Evolutionary conservation across 306 rosid genomes (phyloP), one percentile per base, ranked within the genome.

Genomic region (Quercus berberidifolia): DNA sequence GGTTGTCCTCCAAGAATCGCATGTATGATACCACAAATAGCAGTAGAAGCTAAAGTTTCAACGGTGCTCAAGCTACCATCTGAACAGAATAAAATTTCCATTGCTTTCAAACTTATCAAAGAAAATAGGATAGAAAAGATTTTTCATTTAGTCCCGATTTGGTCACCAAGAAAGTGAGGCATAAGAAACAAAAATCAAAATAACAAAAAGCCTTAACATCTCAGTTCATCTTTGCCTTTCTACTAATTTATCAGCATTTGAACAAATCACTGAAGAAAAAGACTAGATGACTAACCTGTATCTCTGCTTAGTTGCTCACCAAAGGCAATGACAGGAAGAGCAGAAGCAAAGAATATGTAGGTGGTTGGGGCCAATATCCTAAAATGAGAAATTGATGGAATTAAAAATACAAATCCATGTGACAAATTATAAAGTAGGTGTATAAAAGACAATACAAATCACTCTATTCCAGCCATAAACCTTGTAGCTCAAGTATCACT

Each of bases 1-100:
- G 99, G 99, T 20, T 94, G 99, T 1, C 99, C 97, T 28, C 97
- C 99, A 17, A 92, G 73, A 62, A 94, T 78, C 49, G 99, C 89
- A 78, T 94, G 99, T 71, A 94, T 92, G 71, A 92, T 82, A 80
- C 99, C 97, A 81, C 99, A 94, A 7, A 94, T 80, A 2, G 99
- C 97, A 20, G 99, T 94, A 43, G 99, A 92, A 63, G 92, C 89
- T 81, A 94, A 74, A 59, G 97, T 90, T 76, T 94, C 99, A 62
- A 94, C 97, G 2, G 97, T 83, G 79, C 97, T 94, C 86, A 94
- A 89, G 14, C 87, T 91, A 84, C 97, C 95, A 87, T 89, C 99
- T 94, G 43, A 52, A 76, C 18, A 43, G 28, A 79, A 57, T 26
- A 28, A 83, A 5, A 78, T 43, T 77, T 25, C 31, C 31, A 51